Percentiles rank a stretch among this genome's conserved stretches.
Evolutionary conservation across 1,284 basidiomycete species (phyloP).

Genomic region (Coniferiporia weirii): DNA sequence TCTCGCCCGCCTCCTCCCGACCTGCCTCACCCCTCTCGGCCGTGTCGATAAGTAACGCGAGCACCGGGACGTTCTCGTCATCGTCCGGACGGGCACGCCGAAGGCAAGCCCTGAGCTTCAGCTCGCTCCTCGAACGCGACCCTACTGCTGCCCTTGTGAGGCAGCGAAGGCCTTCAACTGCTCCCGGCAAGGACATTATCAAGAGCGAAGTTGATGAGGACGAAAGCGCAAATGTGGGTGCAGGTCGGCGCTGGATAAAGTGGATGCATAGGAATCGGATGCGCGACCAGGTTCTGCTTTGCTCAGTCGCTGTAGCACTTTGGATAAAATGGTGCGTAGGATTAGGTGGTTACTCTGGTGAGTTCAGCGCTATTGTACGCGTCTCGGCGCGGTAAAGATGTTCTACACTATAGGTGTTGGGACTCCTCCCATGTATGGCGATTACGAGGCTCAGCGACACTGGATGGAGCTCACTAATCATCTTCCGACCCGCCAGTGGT

Average conservation of each 20-base stretch:
- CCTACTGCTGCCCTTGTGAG: slow-evolving; percentile 16
- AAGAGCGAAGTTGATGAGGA: slow-evolving; percentile 23
- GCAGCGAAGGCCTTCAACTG: not conserved
- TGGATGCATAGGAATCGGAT: slow-evolving; percentile 73
- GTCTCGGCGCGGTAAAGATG: not conserved
- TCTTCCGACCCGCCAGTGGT: slow-evolving; percentile 74
- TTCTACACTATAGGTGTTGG: slow-evolving; percentile 45
- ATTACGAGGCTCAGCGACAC: slow-evolving; percentile 91
- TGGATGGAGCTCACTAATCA: slow-evolving; percentile 90
- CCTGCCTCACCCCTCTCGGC: slow-evolving; percentile 35
- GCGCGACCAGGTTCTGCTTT: slow-evolving; percentile 52
- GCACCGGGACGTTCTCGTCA: slow-evolving; percentile 8
- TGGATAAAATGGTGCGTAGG: slow-evolving; percentile 66
- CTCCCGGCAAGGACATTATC: slow-evolving; percentile 13
- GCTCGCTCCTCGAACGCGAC: slow-evolving; percentile 32
- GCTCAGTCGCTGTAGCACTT: slow-evolving; percentile 44
- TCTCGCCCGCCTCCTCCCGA: slow-evolving; percentile 41
- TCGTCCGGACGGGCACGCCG: slow-evolving; percentile 6
- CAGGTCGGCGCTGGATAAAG: slow-evolving; percentile 58
- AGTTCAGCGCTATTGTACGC: slow-evolving; percentile 25
- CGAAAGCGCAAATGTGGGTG: slow-evolving; percentile 35
- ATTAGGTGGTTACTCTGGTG: slow-evolving; percentile 79
- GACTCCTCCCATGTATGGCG: slow-evolving; percentile 81
- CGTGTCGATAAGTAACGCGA: slow-evolving; percentile 17
- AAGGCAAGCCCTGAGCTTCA: slow-evolving; percentile 31